Evolutionary conservation across 805 yeast species (phyloP), one percentile per base, ranked within the genome.

Genomic region (Candida chauliodis): DNA sequence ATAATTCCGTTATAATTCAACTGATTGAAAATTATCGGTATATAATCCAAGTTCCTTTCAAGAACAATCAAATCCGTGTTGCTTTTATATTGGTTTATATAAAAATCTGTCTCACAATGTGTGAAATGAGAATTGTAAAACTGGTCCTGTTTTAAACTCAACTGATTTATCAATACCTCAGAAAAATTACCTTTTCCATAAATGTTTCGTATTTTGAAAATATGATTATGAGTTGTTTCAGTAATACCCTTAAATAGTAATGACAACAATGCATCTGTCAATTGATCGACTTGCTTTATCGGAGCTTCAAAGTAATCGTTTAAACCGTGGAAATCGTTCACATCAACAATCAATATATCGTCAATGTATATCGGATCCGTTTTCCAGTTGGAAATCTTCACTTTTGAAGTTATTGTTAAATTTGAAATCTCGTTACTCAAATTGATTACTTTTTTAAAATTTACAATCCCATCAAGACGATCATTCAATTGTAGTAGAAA

Each of bases 1-100:
- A 89, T 65, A 11, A 93, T 65, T 0, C 98, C 99, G 13, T 76
- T 68, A 55, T 90, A 91, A 2, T 88, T 84, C 49, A 90, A 61
- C 50, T 90, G 97, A 18, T 80, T 77, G 38, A 88, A 61, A 8
- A 87, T 51, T 1, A 88, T 81, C 1, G 95, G 78, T 4, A 84
- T 57, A 30, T 76, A 71, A 59, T 91, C 99, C 20, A 81, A 56
- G 37, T 81, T 76, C 34, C 99, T 66, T 53, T 91, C 98, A 15
- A 91, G 52, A 1, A 90, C 81, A 5, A 91, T 69, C 20, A 90
- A 60, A 52, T 91, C 95, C 36, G 79, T 73, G 42, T 80, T 81
- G 32, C 74, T 63, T 8, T 66, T 66, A 24, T 66, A 59, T 38
- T 57, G 61, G 10, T 51, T 42, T 14, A 43, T 36, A 42, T 63